phyloP scores from a whole-genome alignment of 2,329 filamentous ascomycete species.

The Colletotrichum zoysiae region DNA sequence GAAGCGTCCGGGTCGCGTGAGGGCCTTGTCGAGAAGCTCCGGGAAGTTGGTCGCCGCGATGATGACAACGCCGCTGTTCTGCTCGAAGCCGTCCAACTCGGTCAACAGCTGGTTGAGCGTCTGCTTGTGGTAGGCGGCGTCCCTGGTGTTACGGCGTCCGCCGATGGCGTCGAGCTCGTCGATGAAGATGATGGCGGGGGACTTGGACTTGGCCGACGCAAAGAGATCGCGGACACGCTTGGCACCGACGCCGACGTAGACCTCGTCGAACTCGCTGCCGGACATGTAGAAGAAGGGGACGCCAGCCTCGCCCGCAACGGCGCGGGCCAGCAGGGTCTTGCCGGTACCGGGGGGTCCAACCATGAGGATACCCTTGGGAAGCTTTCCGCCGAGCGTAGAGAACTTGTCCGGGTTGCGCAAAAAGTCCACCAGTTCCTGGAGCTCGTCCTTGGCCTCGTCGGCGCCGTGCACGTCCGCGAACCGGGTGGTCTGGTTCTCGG shows the following conservation, averaged over 20 bases:
- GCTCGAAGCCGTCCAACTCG: constrained; percentile 96
- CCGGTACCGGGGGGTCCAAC: constrained; percentile 97
- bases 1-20: constrained; percentile 97
- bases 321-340: constrained; percentile 94
- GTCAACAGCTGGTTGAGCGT: constrained; percentile 97
- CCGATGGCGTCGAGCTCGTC: constrained; percentile 96
- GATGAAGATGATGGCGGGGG: constrained; percentile 94
- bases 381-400: constrained; percentile 92
- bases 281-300: constrained; percentile 99
- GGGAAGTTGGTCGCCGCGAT: constrained; percentile 97
- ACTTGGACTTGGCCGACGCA: constrained; percentile 82
- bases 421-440: constrained; percentile 97
- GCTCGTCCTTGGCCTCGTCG: constrained; percentile 97
- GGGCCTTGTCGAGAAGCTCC: constrained; percentile 91
- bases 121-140: constrained; percentile 96
- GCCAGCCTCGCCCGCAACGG: constrained; percentile 95
- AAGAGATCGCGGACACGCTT: constrained; percentile 98
- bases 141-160: constrained; percentile 90
- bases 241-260: constrained; percentile 96
- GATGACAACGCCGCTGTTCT: constrained; percentile 94
- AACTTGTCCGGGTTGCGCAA: constrained; percentile 94
- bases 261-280: constrained; percentile 97
- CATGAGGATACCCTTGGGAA: constrained; percentile 95
- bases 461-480: constrained; percentile 97
- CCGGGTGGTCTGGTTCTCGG: constrained; percentile 90